Evolutionary conservation across 495 filamentous ascomycete species (phyloP), one percentile per base, ranked within the genome.

Genomic region (Penicillium lagena): DNA sequence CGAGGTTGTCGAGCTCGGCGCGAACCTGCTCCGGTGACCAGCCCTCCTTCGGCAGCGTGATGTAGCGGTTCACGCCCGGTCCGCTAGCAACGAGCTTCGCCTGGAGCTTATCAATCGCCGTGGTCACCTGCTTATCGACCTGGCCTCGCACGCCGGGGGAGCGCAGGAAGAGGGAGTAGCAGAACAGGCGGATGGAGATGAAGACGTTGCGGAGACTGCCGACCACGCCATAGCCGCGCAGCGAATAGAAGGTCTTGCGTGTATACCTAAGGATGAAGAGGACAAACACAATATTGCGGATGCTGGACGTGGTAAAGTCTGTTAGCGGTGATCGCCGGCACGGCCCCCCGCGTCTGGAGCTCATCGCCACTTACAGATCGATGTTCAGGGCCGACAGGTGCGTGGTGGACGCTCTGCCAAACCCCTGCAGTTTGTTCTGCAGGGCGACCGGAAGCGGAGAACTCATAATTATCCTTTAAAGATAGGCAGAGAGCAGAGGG

Each of bases 211-310:
- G 73, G 39, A 89, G 53, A 29, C 87, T 86, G 38, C 94, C 94
- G 45, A 95, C 56, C 43, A 95, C 59, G 36, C 94, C 94, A 56
- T 90, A 87, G 50, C 94, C 94, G 55, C 86, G 86, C 52, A 99
- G 72, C 47, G 90, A 86, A 60, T 88, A 80, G 46, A 86, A 80
- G 29, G 76, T 77, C 62, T 86, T 90, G 49, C 89, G 85, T 10
- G 83, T 82, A 75, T 89, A 90, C 53, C 91, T 81, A 31, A 97
- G 71, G 34, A 97, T 62, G 70, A 97, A 96, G 46, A 93, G 78
- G 58, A 89, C 74, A 64, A 99, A 96, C 35, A 97, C 65, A 35
- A 96, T 74, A 60, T 96, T 96, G 34, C 86, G 86, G 43, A 96
- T 50, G 36, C 90, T 93, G 54, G 50, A 43, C 1, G 35, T 7